phyloP scores from a whole-genome alignment of 2,329 filamentous ascomycete genomes.

The Fusarium odoratissimum region DNA sequence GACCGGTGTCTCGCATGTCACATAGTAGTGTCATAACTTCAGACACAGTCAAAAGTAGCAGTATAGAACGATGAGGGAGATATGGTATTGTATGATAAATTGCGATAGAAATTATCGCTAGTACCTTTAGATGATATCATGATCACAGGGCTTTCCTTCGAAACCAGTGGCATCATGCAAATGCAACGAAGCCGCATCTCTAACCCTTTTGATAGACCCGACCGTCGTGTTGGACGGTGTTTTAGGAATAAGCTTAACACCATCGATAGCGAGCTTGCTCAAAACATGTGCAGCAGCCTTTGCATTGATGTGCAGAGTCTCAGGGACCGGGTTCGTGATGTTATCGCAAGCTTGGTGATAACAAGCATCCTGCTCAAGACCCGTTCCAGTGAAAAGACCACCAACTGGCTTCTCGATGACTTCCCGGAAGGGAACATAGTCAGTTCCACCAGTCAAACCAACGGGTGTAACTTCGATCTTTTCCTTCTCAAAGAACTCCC shows the following conservation, averaged over 20 bases:
- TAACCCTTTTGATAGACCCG: slow-evolving; percentile 25
- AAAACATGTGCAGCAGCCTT: slow-evolving; percentile 61
- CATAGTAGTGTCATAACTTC: fast-evolving
- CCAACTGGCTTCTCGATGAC: slow-evolving; percentile 63
- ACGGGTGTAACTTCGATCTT: slow-evolving; percentile 48
- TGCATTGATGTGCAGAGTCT: slow-evolving; percentile 48
- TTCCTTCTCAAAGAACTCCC: slow-evolving; percentile 48
- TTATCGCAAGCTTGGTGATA: slow-evolving; percentile 54
- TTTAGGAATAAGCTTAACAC: slow-evolving; percentile 42
- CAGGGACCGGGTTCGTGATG: slow-evolving; percentile 52
- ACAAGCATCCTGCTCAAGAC: slow-evolving; percentile 43
- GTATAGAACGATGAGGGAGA: fast-evolving
- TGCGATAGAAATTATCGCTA: not conserved
- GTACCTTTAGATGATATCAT: slow-evolving; percentile 35
- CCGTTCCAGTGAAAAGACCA: slow-evolving; percentile 68
- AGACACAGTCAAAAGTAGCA: fast-evolving
- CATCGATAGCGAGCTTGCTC: slow-evolving; percentile 40
- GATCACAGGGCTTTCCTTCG: slow-evolving; percentile 39
- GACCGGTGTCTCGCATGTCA: fast-evolving
- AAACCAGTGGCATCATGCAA: slow-evolving; percentile 28
- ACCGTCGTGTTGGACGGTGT: slow-evolving; percentile 33
- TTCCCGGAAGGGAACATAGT: slow-evolving; percentile 70
- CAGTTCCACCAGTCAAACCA: slow-evolving; percentile 60
- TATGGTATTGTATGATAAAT: not conserved
- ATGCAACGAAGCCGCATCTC: slow-evolving; percentile 36